Percentiles rank a stretch among this genome's conserved stretches.
phyloP scores from a whole-genome alignment of 1,284 basidiomycete species.

The Anthracocystis panici-leucophaei region DNA sequence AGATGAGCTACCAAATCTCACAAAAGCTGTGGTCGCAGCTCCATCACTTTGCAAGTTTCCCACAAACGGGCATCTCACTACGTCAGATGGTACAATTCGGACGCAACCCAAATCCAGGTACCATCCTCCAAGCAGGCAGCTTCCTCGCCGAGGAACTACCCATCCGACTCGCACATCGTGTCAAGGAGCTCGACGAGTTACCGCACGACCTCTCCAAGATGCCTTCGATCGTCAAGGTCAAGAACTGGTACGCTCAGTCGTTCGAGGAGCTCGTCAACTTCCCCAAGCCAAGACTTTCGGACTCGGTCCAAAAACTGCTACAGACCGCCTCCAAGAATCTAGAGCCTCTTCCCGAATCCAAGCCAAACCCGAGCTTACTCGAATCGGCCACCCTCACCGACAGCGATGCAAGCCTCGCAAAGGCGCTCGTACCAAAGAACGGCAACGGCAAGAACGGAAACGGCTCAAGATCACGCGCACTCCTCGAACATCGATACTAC shows the following conservation, averaged over 20 bases:
- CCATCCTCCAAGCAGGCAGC: slow-evolving; percentile 66
- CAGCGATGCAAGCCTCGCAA: slow-evolving; percentile 31
- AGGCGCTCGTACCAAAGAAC: slow-evolving; percentile 31
- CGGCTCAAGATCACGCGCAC: slow-evolving; percentile 41
- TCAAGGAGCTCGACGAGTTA: slow-evolving; percentile 94
- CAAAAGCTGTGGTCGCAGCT: slow-evolving; percentile 65
- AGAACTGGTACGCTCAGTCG: slow-evolving; percentile 98
- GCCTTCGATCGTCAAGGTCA: slow-evolving; percentile 93
- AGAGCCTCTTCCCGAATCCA: slow-evolving; percentile 59
- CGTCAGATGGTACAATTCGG: slow-evolving; percentile 69
- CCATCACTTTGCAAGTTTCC: slow-evolving; percentile 67
- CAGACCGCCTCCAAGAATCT: slow-evolving; percentile 41
- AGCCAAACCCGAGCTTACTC: slow-evolving; percentile 64
- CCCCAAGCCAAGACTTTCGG: slow-evolving; percentile 62
- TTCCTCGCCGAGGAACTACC: slow-evolving; percentile 81
- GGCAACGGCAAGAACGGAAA: slow-evolving; percentile 47
- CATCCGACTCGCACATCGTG: slow-evolving; percentile 92
- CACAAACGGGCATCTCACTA: slow-evolving; percentile 68
- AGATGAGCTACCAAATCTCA: slow-evolving; percentile 62
- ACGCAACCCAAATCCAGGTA: slow-evolving; percentile 66
- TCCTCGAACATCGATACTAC: slow-evolving; percentile 77
- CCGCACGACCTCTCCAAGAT: slow-evolving; percentile 91
- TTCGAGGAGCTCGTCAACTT: slow-evolving; percentile 76
- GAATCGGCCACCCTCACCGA: slow-evolving; percentile 55
- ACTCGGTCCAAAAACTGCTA: slow-evolving; percentile 62